A percentile compares a stretch with the other conserved stretches of the same genome.
These are phyloP conservation scores for Lepraria neglecta DNA, from an alignment of 495 filamentous ascomycete species.

Conservation along the genomic window DNA sequence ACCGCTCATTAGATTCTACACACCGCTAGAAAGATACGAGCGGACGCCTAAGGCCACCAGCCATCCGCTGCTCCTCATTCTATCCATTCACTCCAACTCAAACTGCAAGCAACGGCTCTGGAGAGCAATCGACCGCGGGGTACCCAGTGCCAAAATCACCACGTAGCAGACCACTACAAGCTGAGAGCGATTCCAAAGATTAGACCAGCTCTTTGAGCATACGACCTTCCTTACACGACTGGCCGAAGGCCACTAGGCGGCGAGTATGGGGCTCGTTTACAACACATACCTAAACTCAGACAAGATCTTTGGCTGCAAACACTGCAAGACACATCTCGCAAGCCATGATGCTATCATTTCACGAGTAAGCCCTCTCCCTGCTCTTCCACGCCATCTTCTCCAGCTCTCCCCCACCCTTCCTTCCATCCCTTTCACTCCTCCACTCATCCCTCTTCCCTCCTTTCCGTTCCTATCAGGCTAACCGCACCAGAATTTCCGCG, in stretches of 20 bases:
- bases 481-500: conserved; percentile 82
- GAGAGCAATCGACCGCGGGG: too few relatives aligned
- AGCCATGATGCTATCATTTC: conserved; percentile 96
- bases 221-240: neutral
- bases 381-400: too few relatives aligned
- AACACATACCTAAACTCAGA: conserved; percentile 87
- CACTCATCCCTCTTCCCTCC: neutral
- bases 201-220: neutral
- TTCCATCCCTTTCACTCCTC: too few relatives aligned
- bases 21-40: neutral
- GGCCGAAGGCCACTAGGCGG: neutral
- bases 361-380: conserved; percentile 53
- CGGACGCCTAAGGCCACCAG: too few relatives aligned
- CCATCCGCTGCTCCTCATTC: too few relatives aligned
- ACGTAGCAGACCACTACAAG: neutral
- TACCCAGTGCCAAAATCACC: too few relatives aligned
- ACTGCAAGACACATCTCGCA: conserved; percentile 89
- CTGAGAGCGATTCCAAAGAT: neutral
- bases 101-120: too few relatives aligned
- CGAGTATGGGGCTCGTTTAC: conserved; percentile 85
- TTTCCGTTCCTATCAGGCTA: neutral
- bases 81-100: too few relatives aligned
- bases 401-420: conserved; percentile 11
- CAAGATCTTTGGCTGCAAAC: conserved; percentile 92
- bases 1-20: neutral